A percentile compares a stretch with the other conserved stretches of the same genome.
Evolutionary conservation across 1,139 yeast species (phyloP).

Genomic region (Lodderomyces orthopsilosis): DNA sequence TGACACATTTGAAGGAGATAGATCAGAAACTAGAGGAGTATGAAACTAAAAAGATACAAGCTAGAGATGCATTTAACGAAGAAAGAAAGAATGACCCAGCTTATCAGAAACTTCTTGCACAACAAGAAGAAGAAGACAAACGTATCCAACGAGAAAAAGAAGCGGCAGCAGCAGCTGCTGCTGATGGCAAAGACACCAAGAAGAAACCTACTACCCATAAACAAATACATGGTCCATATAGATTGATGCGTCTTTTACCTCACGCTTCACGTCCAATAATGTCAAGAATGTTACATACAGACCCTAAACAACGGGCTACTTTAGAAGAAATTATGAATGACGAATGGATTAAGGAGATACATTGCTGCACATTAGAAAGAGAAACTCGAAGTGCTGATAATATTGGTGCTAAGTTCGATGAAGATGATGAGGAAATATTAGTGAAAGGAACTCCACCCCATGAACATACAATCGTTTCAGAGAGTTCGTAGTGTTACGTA

Average conservation of each 20-base stretch:
- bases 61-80: constrained; percentile 33
- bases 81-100: constrained; percentile 10
- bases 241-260: constrained; percentile 83
- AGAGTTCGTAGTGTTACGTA: constrained; percentile 1
- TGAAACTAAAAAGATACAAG: constrained; percentile 35
- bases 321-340: constrained; percentile 66
- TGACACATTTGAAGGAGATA: constrained; percentile 33
- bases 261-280: constrained; percentile 80
- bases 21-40: constrained; percentile 39
- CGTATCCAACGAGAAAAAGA: constrained; percentile 16
- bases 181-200: constrained; percentile 15
- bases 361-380: constrained; percentile 40
- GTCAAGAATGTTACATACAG: constrained; percentile 67
- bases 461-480: constrained; percentile 38
- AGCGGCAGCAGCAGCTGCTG: background rate
- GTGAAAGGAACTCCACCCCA: constrained; percentile 41
- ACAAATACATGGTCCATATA: constrained; percentile 76
- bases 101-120: constrained; percentile 11
- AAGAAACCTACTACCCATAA: constrained; percentile 36
- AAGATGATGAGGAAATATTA: constrained; percentile 39
- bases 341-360: constrained; percentile 68
- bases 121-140: constrained; percentile 14
- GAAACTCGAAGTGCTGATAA: constrained; percentile 24
- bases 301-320: constrained; percentile 67
- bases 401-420: constrained; percentile 28